Evolutionary conservation across 164 flowering plant species (phyloP).

Genomic region (Brasenia schreberi): DNA sequence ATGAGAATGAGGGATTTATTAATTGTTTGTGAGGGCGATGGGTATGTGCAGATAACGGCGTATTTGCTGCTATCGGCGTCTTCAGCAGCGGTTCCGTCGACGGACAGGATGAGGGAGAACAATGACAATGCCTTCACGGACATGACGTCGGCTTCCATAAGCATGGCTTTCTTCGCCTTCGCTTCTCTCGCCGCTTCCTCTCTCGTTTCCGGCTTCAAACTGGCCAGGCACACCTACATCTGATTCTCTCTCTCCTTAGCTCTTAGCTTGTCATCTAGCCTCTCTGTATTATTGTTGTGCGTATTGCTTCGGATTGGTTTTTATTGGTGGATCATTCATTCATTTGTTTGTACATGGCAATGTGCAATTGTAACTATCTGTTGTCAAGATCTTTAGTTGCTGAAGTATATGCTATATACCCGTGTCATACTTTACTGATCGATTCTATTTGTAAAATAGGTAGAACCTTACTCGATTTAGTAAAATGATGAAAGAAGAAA

Average conservation of each 20-base stretch:
- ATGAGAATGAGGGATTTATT: too few relatives aligned
- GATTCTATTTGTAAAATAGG: too few relatives aligned
- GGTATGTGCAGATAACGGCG: slow-evolving; percentile 7
- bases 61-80: slow-evolving; percentile 19
- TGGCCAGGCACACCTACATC: slow-evolving; percentile 14
- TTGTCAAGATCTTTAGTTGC: too few relatives aligned
- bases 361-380: not conserved
- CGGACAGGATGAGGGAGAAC: slow-evolving; percentile 10
- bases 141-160: slow-evolving; percentile 15
- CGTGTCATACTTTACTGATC: too few relatives aligned
- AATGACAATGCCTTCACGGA: slow-evolving; percentile 13
- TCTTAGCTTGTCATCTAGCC: not conserved
- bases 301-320: not conserved
- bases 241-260: not conserved
- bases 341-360: not conserved
- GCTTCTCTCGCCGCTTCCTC: slow-evolving; percentile 12
- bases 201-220: slow-evolving; percentile 17
- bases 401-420: too few relatives aligned
- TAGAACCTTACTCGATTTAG: too few relatives aligned
- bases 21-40: too few relatives aligned
- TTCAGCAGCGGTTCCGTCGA: slow-evolving; percentile 15
- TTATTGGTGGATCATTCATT: not conserved
- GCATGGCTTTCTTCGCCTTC: slow-evolving; percentile 28
- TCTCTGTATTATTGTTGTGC: not conserved
- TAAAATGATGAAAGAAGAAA: too few relatives aligned